phyloP scores from a whole-genome alignment of 2,329 filamentous ascomycete species.

The Calonectria leucothoes region DNA sequence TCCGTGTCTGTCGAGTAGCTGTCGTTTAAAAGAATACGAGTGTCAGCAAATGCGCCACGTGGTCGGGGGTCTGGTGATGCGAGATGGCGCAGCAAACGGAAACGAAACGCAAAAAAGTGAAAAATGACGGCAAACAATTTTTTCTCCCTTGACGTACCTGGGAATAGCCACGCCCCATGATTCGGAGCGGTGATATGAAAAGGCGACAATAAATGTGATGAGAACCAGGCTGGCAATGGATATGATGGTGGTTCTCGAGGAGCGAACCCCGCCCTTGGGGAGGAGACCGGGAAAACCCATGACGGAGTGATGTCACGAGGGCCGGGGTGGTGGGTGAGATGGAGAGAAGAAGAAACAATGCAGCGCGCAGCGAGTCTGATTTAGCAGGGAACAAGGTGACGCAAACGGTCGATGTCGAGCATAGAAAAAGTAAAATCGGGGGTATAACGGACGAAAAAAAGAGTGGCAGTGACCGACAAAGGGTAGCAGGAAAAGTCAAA shows the following conservation, averaged over 20 bases:
- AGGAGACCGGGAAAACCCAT: neutral
- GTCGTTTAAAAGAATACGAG: neutral
- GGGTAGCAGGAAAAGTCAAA: neutral
- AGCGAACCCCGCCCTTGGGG: neutral
- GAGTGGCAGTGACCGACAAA: neutral
- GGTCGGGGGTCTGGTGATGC: neutral
- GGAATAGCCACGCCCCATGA: neutral
- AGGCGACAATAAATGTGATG: neutral
- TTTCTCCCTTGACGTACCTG: neutral
- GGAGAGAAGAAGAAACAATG: too few relatives aligned
- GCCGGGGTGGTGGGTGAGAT: too few relatives aligned
- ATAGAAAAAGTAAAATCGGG: neutral
- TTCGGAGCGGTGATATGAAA: neutral
- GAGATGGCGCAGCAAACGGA: neutral
- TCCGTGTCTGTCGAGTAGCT: neutral
- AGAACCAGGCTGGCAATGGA: neutral
- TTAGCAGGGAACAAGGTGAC: neutral
- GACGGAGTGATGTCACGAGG: neutral
- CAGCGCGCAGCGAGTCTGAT: neutral
- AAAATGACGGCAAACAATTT: too few relatives aligned
- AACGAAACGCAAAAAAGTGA: neutral
- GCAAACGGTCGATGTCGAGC: neutral
- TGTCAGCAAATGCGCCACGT: neutral
- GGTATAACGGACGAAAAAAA: neutral
- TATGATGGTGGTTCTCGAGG: neutral